Conservation (phyloP, 345 rosid species). For the Aquilaria malaccensis region DNA sequence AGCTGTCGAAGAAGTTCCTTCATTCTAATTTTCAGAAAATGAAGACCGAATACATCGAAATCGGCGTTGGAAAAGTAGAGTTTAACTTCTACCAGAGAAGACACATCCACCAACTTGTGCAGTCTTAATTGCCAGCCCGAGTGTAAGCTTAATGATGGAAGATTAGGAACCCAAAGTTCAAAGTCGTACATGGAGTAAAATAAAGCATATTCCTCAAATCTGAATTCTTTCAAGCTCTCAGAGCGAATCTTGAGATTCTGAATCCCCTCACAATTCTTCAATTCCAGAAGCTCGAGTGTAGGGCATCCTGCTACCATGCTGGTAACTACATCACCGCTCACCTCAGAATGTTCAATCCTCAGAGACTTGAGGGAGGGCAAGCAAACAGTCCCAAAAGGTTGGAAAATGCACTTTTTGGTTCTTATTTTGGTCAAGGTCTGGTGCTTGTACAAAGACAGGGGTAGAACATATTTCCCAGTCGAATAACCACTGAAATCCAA, state of each 20-base stretch:
- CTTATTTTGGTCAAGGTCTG: background rate
- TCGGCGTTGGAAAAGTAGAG: background rate
- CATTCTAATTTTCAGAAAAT: no score
- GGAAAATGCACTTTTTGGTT: background rate
- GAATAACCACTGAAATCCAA: background rate
- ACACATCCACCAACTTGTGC: background rate
- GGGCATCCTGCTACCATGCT: background rate
- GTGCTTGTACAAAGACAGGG: background rate
- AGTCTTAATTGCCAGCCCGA: background rate
- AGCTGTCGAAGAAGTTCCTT: no score
- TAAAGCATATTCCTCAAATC: no score
- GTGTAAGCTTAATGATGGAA: background rate
- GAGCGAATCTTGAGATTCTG: background rate
- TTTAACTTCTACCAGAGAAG: background rate
- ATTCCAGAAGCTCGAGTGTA: slow-evolving; percentile 5
- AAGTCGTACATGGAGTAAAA: background rate
- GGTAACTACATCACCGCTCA: background rate
- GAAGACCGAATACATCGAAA: no score
- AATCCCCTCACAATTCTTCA: background rate
- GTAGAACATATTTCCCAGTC: background rate
- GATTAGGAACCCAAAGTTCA: slow-evolving; percentile 3
- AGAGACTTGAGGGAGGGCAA: slow-evolving; percentile 8
- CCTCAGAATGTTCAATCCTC: background rate
- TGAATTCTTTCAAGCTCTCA: slow-evolving; percentile 1
- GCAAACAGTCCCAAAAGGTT: background rate